Evolutionary conservation across 2,329 filamentous ascomycete genomes (phyloP), one percentile per base, ranked within the genome.

Genomic region (Ophiosphaerella herpotricha): DNA sequence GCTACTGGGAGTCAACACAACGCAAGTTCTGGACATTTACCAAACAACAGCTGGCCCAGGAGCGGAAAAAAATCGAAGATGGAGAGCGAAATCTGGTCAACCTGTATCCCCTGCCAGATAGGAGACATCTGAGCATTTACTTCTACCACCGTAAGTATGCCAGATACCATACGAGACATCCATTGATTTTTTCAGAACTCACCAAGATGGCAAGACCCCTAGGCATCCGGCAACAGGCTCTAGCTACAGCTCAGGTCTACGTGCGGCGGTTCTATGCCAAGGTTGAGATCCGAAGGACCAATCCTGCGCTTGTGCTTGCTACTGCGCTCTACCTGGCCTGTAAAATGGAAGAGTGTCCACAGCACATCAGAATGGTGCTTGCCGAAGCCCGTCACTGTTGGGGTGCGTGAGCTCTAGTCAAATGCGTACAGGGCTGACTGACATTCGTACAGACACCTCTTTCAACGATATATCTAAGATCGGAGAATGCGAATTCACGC

Each of bases 301-400:
- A 97, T 64, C 91, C 93, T 4, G 96, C 96, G 69, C 85, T 97
- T 32, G 85, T 97, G 50, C 83, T 96, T 58, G 88, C 91, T n/a
- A 97, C 94, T 1, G 90, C 93, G 5, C 82, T 97, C 53, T 99
- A 99, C 72, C 80, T 99, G 32, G 92, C 94, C 16, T 96, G 91
- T 78, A 99, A 99, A 76, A 96, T 96, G 85, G 94, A 99, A 73
- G 94, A 99, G 74, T 92, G 87, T 43, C 94, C 94, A 2, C 93
- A 97, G 72, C 94, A 99, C 72, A 97, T 99, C 65, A 85, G 94
- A 26, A 83, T 96, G 57, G 87, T 99, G 50, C 87, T 94, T 9
- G 87, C 85, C 39, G 94, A 99, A 73, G 91, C 92, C 3, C 86
- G 91, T 31, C 84, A 88, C 50, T 81, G 95, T 45, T 73, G 69